A percentile compares a stretch with the other conserved stretches of the same genome.
phyloP scores from a whole-genome alignment of 2,329 filamentous ascomycete species.

The Teratosphaeria gauchensis region DNA sequence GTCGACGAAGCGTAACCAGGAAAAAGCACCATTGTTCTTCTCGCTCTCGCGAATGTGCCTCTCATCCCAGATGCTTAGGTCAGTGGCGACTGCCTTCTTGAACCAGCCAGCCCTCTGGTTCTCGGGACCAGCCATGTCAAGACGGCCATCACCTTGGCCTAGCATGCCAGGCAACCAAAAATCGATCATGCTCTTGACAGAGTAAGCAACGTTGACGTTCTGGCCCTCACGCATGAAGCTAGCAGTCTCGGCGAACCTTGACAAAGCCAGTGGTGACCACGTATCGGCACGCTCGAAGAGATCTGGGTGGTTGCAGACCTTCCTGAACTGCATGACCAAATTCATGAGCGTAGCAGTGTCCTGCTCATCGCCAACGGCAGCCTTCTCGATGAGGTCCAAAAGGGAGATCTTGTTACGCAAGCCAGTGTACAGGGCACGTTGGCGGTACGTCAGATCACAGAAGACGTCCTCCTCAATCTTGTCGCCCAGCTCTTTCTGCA shows the following conservation, averaged over 20 bases:
- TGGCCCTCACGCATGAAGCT: constrained; percentile 86
- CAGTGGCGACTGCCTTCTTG: constrained; percentile 62
- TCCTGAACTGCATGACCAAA: constrained; percentile 98
- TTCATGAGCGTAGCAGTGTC: constrained; percentile 98
- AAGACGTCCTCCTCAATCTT: constrained; percentile 96
- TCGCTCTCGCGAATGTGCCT: constrained; percentile 62
- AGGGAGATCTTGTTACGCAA: constrained; percentile 96
- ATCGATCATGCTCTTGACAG: constrained; percentile 74
- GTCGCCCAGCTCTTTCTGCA: constrained; percentile 96
- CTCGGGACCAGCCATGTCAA: constrained; percentile 62
- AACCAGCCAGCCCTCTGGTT: constrained; percentile 73
- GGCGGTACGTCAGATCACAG: constrained; percentile 92
- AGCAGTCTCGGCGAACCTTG: constrained; percentile 87
- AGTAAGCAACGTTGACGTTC: constrained; percentile 74
- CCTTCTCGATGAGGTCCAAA: constrained; percentile 97
- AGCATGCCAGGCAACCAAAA: constrained; percentile 73
- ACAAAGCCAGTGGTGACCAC: constrained; percentile 70
- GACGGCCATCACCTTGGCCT: constrained; percentile 68
- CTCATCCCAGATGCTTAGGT: constrained; percentile 86
- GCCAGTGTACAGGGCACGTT: constrained; percentile 86
- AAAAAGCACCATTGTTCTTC: constrained; percentile 59
- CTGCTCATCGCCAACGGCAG: constrained; percentile 83
- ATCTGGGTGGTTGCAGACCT: constrained; percentile 98
- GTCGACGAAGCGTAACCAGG: constrained; percentile 83
- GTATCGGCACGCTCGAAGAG: constrained; percentile 92